Percentiles rank a stretch among this genome's conserved stretches.
Conservation (phyloP, 164 flowering plant species). For the Berberis thunbergii region DNA sequence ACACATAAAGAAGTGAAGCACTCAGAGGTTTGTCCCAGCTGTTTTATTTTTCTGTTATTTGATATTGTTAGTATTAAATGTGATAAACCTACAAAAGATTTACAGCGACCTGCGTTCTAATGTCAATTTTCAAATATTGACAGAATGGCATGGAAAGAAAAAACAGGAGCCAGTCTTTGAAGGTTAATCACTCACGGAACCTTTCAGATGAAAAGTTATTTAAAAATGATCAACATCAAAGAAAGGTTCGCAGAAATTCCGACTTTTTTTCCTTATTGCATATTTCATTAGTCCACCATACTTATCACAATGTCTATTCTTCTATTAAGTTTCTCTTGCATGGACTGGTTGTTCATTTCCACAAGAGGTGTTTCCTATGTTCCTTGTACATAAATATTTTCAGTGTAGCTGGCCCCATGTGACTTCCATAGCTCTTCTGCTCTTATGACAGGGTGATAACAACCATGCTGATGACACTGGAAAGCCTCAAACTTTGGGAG, state of each 20-base stretch:
- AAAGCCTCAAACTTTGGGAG: constrained; percentile 1
- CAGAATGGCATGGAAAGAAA: constrained; percentile 10
- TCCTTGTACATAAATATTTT: background rate
- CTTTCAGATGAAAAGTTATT: background rate
- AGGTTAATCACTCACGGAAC: background rate
- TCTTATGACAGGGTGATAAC: constrained; percentile 21
- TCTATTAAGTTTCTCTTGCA: too few relatives aligned
- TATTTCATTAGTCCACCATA: too few relatives aligned
- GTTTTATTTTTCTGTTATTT: background rate
- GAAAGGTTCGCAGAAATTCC: constrained; percentile 5
- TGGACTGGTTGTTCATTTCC: too few relatives aligned
- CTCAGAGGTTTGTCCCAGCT: constrained; percentile 20
- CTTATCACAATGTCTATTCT: too few relatives aligned
- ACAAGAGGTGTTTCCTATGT: too few relatives aligned
- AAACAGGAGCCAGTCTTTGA: constrained; percentile 3
- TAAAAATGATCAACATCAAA: constrained; percentile 1
- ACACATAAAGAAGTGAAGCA: constrained; percentile 8
- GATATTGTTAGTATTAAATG: background rate
- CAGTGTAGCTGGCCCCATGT: constrained; percentile 1
- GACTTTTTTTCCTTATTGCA: too few relatives aligned
- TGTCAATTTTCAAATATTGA: background rate
- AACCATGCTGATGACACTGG: constrained; percentile 13
- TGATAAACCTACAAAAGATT: background rate
- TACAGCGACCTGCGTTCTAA: background rate
- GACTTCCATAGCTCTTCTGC: background rate